Percentiles rank a stretch among this genome's conserved stretches.
phyloP scores from a whole-genome alignment of 140 eudicot species.

The Cichorium intybus region DNA sequence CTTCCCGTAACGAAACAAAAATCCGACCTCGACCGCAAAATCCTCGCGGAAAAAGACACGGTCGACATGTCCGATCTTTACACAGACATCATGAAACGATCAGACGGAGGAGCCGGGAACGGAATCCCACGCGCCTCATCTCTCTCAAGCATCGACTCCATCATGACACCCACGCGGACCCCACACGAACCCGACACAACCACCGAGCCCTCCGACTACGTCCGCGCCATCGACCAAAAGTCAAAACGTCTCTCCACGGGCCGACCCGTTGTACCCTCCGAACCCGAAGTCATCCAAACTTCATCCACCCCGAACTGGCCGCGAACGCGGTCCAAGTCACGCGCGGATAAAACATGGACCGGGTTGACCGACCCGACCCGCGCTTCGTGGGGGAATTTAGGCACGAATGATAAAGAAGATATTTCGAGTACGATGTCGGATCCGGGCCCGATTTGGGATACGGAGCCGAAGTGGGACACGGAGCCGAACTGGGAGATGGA shows the following conservation, averaged over 20 bases:
- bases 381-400: conserved; percentile 70
- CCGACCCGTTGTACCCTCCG: conserved; percentile 61
- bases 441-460: conserved; percentile 98
- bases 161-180: conserved; percentile 89
- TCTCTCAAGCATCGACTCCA: conserved; percentile 91
- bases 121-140: conserved; percentile 97
- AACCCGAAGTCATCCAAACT: conserved; percentile 87
- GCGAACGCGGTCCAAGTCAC: conserved; percentile 92
- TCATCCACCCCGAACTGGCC: conserved; percentile 93
- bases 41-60: conserved; percentile 42
- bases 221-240: conserved; percentile 81
- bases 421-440: conserved; percentile 96
- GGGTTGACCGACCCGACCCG: conserved; percentile 70
- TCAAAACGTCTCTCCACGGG: conserved; percentile 82
- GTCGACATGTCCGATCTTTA: conserved; percentile 89
- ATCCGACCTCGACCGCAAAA: conserved; percentile 46
- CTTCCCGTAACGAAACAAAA: conserved; percentile 61
- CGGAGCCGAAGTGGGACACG: conserved; percentile 94
- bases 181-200: conserved; percentile 72
- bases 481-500: conserved; percentile 80
- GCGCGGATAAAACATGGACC: conserved; percentile 81
- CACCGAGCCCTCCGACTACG: conserved; percentile 94
- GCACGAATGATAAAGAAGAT: conserved; percentile 78
- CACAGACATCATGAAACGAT: conserved; percentile 85
- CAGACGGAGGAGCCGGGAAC: conserved; percentile 54